Percentiles rank a stretch among this genome's conserved stretches.
Conservation (phyloP, 2,329 filamentous ascomycete species). For the Cercospora brassicicola region DNA sequence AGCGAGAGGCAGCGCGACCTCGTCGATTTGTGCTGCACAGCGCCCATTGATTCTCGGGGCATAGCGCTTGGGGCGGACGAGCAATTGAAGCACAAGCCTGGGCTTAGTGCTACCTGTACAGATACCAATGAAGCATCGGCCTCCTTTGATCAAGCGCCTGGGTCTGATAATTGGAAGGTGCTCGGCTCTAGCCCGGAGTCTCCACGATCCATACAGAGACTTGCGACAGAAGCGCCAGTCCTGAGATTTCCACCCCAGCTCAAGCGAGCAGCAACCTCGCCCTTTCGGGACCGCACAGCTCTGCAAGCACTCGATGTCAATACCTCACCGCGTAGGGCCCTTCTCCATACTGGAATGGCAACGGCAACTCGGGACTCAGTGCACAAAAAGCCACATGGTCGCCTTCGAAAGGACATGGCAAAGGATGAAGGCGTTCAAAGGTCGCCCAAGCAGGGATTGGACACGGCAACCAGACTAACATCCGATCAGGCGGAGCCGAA, state of each 20-base stretch:
- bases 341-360: conserved; percentile 5
- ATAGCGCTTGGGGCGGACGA: no score
- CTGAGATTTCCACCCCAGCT: background rate
- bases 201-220: background rate
- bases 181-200: conserved; percentile 7
- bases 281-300: conserved; percentile 23
- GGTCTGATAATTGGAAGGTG: background rate
- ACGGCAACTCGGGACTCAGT: background rate
- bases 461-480: background rate
- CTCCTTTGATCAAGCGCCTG: background rate
- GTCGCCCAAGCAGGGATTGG: conserved; percentile 17
- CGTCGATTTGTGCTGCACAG: conserved; percentile 17
- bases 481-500: background rate
- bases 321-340: conserved; percentile 15
- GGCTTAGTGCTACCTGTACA: background rate
- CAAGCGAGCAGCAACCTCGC: conserved; percentile 21
- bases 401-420: conserved; percentile 28
- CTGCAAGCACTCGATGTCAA: conserved; percentile 34
- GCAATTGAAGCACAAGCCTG: background rate
- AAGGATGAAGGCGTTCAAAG: conserved; percentile 11
- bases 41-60: conserved; percentile 1
- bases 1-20: background rate
- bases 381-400: conserved; percentile 25
- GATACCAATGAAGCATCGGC: background rate
- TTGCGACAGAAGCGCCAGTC: background rate